A percentile compares a stretch with the other conserved stretches of the same genome.
phyloP scores from a whole-genome alignment of 176 grass and related monocot species.

The Rhipidocladum racemiflorum region DNA sequence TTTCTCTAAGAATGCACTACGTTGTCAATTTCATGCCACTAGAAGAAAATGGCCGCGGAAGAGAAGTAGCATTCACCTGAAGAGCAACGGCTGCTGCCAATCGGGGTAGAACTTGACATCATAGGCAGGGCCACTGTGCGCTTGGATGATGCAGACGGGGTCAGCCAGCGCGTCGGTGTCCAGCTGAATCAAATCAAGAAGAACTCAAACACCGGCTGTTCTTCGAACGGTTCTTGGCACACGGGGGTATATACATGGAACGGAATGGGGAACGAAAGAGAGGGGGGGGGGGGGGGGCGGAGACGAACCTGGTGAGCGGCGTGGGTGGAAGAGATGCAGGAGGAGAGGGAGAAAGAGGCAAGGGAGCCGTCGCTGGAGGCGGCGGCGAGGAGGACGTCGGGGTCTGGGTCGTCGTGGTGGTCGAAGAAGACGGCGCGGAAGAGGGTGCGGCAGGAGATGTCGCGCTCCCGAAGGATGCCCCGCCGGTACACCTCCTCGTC shows the following conservation, averaged over 20 bases:
- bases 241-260: neutral
- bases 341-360: constrained; percentile 63
- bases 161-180: constrained; percentile 22
- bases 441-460: constrained; percentile 60
- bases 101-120: constrained; percentile 73
- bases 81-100: constrained; percentile 49
- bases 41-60: neutral
- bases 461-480: constrained; percentile 54
- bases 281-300: neutral
- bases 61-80: constrained; percentile 55
- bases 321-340: constrained; percentile 42
- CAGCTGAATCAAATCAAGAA: neutral
- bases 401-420: constrained; percentile 38
- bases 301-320: neutral
- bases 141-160: constrained; percentile 62
- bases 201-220: neutral
- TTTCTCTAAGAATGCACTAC: neutral
- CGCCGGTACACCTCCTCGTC: constrained; percentile 58
- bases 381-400: constrained; percentile 54
- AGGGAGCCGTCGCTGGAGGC: constrained; percentile 78
- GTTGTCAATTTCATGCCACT: neutral
- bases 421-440: constrained; percentile 76
- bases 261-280: neutral
- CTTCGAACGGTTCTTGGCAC: neutral
- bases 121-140: constrained; percentile 69